These are phyloP conservation scores for Plasmodium malariae DNA, from an alignment of 169 alveolate genomes.

Conservation along the genomic window DNA sequence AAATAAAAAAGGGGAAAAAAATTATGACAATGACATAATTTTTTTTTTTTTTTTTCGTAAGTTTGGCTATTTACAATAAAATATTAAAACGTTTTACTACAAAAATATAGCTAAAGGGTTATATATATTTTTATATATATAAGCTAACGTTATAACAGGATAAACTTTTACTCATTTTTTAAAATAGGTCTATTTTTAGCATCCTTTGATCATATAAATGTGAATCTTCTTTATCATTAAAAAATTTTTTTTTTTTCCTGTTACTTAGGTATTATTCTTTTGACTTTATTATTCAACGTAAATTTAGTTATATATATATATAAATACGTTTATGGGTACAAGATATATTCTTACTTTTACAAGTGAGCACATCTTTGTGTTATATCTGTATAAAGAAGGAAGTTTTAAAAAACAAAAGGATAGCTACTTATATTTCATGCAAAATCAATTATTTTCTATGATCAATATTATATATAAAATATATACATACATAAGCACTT, in stretches of 20 bases:
- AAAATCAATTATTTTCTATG: not conserved
- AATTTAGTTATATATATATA: not conserved
- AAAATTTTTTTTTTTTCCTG: slow-evolving; percentile 4
- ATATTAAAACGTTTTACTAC: not conserved
- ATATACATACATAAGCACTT: not conserved
- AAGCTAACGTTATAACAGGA: not conserved
- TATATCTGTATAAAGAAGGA: not conserved
- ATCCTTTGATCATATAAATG: not conserved
- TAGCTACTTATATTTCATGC: not conserved
- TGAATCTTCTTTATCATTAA: not conserved
- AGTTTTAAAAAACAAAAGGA: not conserved
- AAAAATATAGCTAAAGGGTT: slow-evolving; percentile 12
- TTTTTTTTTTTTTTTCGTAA: slow-evolving; percentile 22
- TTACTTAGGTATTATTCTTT: slow-evolving; percentile 6
- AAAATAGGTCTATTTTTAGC: slow-evolving; percentile 37
- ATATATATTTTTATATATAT: not conserved
- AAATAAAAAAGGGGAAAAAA: too few species aligned
- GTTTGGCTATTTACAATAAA: slow-evolving; percentile 55
- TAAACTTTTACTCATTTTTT: slow-evolving; percentile 10
- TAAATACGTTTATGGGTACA: not conserved
- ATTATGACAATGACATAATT: slow-evolving; percentile 47
- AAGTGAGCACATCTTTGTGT: not conserved
- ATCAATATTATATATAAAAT: too few species aligned
- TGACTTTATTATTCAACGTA: not conserved
- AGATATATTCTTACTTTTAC: not conserved